Conservation (phyloP, 164 flowering plant genomes). For the Euptelea pleiosperma region DNA sequence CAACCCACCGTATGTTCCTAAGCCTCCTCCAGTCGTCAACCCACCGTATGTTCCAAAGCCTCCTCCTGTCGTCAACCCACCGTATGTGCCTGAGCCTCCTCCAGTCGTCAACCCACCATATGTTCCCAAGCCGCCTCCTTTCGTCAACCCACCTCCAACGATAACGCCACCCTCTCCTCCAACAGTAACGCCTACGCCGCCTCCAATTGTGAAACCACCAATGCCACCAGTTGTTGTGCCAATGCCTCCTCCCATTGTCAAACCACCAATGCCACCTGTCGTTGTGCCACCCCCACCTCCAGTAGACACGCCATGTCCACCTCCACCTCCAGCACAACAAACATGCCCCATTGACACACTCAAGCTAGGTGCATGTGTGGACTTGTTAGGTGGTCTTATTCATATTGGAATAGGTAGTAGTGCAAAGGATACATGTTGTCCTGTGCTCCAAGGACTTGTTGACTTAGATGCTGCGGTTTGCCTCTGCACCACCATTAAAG, state of each 20-base stretch:
- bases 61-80: conserved; percentile 1
- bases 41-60: conserved; percentile 15
- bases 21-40: conserved; percentile 17
- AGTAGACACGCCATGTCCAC: conserved; percentile 10
- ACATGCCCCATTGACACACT: conserved; percentile 68
- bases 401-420: conserved; percentile 49
- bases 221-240: conserved; percentile 8
- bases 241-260: conserved; percentile 3
- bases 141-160: background rate
- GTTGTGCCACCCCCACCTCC: conserved; percentile 9
- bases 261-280: conserved; percentile 9
- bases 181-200: conserved; percentile 10
- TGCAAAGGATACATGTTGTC: conserved; percentile 51
- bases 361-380: conserved; percentile 66
- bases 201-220: conserved; percentile 29
- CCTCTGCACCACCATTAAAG: conserved; percentile 64
- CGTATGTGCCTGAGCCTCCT: conserved; percentile 8
- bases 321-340: conserved; percentile 27
- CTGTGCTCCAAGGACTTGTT: conserved; percentile 51
- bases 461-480: conserved; percentile 67
- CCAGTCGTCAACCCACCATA: background rate
- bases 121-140: conserved; percentile 8
- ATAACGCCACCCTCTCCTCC: conserved; percentile 15
- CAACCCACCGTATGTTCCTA: too few relatives aligned
- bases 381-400: conserved; percentile 55